These are phyloP conservation scores for Echria macrotheca DNA, from an alignment of 495 filamentous ascomycete species.

Conservation along the genomic window DNA sequence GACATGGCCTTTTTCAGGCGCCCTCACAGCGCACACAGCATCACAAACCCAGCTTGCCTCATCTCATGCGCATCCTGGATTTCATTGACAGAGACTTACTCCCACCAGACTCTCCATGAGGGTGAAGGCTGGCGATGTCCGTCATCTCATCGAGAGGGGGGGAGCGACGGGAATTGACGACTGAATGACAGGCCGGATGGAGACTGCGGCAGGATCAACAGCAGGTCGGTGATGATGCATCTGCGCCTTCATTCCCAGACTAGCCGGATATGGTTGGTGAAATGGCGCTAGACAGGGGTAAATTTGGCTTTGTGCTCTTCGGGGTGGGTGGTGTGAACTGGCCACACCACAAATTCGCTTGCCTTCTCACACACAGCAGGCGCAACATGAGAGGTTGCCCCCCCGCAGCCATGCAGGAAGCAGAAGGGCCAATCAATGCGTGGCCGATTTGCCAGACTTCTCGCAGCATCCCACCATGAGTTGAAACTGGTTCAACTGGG, in stretches of 20 bases:
- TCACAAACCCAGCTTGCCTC: not conserved
- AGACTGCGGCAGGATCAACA: conserved; percentile 18
- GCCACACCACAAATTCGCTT: conserved; percentile 17
- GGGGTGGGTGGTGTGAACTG: conserved; percentile 20
- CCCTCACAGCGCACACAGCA: not conserved
- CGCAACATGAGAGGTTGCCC: conserved; percentile 17
- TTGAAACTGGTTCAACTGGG: conserved; percentile 29
- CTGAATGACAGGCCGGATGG: not conserved
- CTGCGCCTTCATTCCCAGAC: conserved; percentile 18
- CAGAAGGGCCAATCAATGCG: conserved; percentile 24
- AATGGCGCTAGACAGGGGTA: conserved; percentile 25
- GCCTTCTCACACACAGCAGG: conserved; percentile 1
- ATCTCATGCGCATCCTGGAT: not conserved
- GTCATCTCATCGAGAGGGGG: too few species aligned
- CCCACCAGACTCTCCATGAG: too few species aligned
- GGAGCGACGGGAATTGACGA: not conserved
- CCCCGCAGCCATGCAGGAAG: conserved; percentile 25
- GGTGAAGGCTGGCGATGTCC: not conserved
- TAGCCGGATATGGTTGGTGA: conserved; percentile 15
- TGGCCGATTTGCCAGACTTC: conserved; percentile 18
- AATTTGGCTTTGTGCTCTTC: conserved; percentile 20
- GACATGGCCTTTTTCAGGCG: not conserved
- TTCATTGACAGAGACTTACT: not conserved
- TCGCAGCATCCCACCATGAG: conserved; percentile 16
- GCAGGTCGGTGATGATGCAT: conserved; percentile 17